Conservation (phyloP, 2,329 filamentous ascomycete genomes). For the Xylariaceae sp. region DNA sequence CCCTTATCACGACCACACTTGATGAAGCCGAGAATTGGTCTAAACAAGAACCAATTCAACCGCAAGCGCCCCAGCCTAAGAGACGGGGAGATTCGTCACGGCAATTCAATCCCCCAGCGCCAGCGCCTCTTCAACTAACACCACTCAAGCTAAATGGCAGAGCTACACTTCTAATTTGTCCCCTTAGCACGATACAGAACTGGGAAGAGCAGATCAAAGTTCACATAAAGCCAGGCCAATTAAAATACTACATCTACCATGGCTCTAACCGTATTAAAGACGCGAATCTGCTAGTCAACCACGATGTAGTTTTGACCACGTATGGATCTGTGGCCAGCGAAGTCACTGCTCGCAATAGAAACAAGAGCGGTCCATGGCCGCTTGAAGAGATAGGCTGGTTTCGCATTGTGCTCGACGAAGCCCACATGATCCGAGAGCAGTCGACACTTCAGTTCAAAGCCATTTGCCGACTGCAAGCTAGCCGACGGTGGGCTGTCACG, state of each 20-base stretch:
- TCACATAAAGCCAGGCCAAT: slow-evolving; percentile 59
- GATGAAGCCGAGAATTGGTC: slow-evolving; percentile 60
- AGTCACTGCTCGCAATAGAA: slow-evolving; percentile 56
- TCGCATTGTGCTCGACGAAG: slow-evolving; percentile 88
- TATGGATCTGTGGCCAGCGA: slow-evolving; percentile 86
- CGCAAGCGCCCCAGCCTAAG: slow-evolving; percentile 35
- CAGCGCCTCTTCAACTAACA: slow-evolving; percentile 44
- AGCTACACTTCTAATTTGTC: slow-evolving; percentile 80
- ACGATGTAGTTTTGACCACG: slow-evolving; percentile 85
- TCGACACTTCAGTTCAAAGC: slow-evolving; percentile 77
- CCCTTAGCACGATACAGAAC: slow-evolving; percentile 84
- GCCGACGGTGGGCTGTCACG: slow-evolving; percentile 92
- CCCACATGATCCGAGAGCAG: slow-evolving; percentile 87
- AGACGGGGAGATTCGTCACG: slow-evolving; percentile 33
- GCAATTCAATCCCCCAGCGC: slow-evolving; percentile 37
- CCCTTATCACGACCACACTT: slow-evolving; percentile 64
- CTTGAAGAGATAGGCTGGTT: slow-evolving; percentile 84
- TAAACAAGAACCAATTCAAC: slow-evolving; percentile 45
- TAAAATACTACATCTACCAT: slow-evolving; percentile 82
- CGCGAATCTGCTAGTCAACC: slow-evolving; percentile 59
- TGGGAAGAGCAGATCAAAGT: slow-evolving; percentile 90
- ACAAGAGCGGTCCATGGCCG: slow-evolving; percentile 56
- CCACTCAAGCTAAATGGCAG: slow-evolving; percentile 61
- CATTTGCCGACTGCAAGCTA: slow-evolving; percentile 70
- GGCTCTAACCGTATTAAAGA: slow-evolving; percentile 70